Evolutionary conservation across 441 rosid species (phyloP), one percentile per base, ranked within the genome.

Genomic region (Euphorbia corollata): DNA sequence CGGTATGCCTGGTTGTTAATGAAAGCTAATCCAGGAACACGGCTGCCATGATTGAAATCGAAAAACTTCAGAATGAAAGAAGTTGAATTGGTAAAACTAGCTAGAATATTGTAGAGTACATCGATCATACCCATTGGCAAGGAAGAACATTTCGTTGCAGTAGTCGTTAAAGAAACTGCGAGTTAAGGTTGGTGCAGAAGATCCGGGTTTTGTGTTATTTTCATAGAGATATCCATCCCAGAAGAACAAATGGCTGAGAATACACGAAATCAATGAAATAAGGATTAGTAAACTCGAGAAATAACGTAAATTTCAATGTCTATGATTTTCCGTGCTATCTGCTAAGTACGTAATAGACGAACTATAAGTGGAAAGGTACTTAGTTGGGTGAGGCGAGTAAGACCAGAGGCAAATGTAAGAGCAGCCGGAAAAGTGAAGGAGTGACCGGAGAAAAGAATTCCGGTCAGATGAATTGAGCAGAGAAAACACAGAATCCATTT

Each of bases 341-440:
- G n/a, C n/a, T n/a, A 22, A 8, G n/a, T n/a, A n/a, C n/a, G n/a
- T 3, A 8, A 22, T 30, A 3, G 3, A 12, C 18, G 16, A 38
- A 4, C 4, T 3, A 60, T 64, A 22, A 8, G 11, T 3, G 15
- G 10, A 34, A 50, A 45, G 20, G 41, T 80, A 92, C 98, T 81
- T 81, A 19, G 83, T 70, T 6, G 82, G 83, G n/a, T 68, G 84
- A 62, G 81, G 72, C 12, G 69, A 41, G 64, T 80, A 82, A 0
- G 87, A 84, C 97, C 98, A 90, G 24, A 92, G 80, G 73, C 92
- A 90, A 56, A 87, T 74, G 79, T 92, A 90, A 68, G 79, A 66
- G 76, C 83, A 78, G 58, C 85, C 79, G 8, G 76, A 75, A 1
- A 81, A 72, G 47, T 79, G 87, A 77, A 82, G 77, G 30, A 90